These are phyloP conservation scores for Dothideomycetes sp. DNA, from an alignment of 2,329 filamentous ascomycete genomes.

Conservation along the genomic window DNA sequence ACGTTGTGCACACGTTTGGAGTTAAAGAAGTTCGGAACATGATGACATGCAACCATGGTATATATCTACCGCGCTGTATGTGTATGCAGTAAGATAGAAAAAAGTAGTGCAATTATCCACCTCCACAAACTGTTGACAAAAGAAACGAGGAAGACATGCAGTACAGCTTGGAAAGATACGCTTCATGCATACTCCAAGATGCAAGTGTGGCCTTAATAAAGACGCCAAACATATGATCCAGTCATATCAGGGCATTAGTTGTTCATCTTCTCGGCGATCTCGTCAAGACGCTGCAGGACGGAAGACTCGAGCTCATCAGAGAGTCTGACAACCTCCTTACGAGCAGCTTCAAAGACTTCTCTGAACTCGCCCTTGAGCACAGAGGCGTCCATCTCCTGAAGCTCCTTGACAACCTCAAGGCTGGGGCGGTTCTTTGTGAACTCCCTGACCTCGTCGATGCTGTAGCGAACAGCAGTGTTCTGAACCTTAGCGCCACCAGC, in stretches of 20 bases:
- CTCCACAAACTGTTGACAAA: slow-evolving; percentile 8
- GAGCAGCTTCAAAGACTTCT: slow-evolving; percentile 26
- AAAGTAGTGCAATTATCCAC: slow-evolving; percentile 8
- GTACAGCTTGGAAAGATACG: slow-evolving; percentile 4
- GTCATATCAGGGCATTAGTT: slow-evolving; percentile 1
- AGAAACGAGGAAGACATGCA: slow-evolving; percentile 11
- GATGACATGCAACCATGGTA: too few species aligned
- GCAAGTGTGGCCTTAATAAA: slow-evolving; percentile 3
- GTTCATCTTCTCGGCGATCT: slow-evolving; percentile 14
- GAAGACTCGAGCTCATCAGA: slow-evolving; percentile 36
- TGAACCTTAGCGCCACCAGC: slow-evolving; percentile 61
- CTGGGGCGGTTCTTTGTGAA: slow-evolving; percentile 10
- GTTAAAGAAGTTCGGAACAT: too few species aligned
- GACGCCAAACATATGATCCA: slow-evolving; percentile 9
- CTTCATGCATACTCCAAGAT: slow-evolving; percentile 8
- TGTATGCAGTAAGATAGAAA: slow-evolving; percentile 3
- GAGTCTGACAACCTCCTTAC: slow-evolving; percentile 35
- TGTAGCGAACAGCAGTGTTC: slow-evolving; percentile 29
- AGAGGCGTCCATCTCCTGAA: slow-evolving; percentile 9
- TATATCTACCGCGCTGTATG: slow-evolving; percentile 1
- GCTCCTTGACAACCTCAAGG: slow-evolving; percentile 9
- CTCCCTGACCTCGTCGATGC: slow-evolving; percentile 38
- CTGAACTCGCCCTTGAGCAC: slow-evolving; percentile 12
- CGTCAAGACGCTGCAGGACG: slow-evolving; percentile 40
- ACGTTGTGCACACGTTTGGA: too few species aligned